Base-by-base conservation (phyloP, 1,139 yeast genomes). In the Nadsonia commutata region DNA sequence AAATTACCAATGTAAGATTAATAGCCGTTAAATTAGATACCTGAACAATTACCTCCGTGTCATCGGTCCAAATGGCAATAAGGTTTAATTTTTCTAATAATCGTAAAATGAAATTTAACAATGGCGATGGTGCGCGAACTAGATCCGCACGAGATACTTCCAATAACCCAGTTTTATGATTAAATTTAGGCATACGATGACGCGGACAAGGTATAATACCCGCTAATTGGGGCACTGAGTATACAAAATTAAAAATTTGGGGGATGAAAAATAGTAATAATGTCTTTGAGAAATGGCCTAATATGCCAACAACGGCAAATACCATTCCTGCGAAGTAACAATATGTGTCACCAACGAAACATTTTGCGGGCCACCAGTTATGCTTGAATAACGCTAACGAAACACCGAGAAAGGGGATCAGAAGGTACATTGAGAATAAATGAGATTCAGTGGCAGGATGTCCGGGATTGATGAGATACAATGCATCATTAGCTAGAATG, bases 241-340 rank as follows among this genome's bases (percentile, higher is more conserved):
- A 90, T 16, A 84, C 49, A 53, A 93, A 93, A 58, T 90, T 90
- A 62, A 85, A 63, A 43, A 90, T 83, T 62, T 90, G 98, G 1
- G 97, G 97, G 33, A 84, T 65, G 58, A 90, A 80, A 58, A 90
- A 80, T 36, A 88, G 64, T 60, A 90, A 66, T 52, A 90, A 68
- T 0, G 99, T 90, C 63, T 90, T 90, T 40, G 96, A 84, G 59
- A 88, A 93, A 64, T 90, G 99, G 1, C 97, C 97, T 48, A 85
- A 71, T 38, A 90, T 93, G 2, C 97, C 97, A 21, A 85, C 95
- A 36, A 88, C 93, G 0, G 97, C 98, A 63, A 90, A 88, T 1
- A 90, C 95, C 98, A 90, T 90, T 2, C 99, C 99, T 27, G 95
- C 85, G 61, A 90, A 86, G 63, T 93, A 90, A 63, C 99, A 90